A percentile compares a stretch with the other conserved stretches of the same genome.
Conservation (phyloP, 164 flowering plant species). For the Akebia trifoliata region DNA sequence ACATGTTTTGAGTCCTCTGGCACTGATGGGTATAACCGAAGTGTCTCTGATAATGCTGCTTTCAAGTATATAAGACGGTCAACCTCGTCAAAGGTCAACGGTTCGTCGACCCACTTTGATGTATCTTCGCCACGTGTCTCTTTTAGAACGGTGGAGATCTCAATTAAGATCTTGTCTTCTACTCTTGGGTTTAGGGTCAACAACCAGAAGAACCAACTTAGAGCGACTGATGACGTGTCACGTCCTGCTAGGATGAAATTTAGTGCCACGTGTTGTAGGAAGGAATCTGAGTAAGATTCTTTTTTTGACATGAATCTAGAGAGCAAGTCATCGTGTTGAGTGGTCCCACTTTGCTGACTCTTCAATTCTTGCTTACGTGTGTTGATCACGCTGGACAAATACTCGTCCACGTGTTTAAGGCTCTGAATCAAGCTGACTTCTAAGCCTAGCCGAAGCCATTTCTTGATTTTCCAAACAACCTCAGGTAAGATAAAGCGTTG, state of each 20-base stretch:
- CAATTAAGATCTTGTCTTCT: constrained; percentile 38
- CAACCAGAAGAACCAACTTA: constrained; percentile 43
- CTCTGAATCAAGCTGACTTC: constrained; percentile 44
- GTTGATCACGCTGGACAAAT: constrained; percentile 40
- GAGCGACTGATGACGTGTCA: constrained; percentile 44
- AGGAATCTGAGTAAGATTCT: constrained; percentile 33
- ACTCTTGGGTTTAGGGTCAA: constrained; percentile 23
- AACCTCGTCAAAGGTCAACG: constrained; percentile 55
- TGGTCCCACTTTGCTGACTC: constrained; percentile 17
- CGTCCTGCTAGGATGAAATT: constrained; percentile 52
- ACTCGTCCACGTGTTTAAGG: constrained; percentile 38
- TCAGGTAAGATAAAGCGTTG: constrained; percentile 56
- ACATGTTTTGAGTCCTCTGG: constrained; percentile 70
- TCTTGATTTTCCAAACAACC: constrained; percentile 52
- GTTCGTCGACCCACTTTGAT: constrained; percentile 44
- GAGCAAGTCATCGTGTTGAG: constrained; percentile 43
- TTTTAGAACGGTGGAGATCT: constrained; percentile 40
- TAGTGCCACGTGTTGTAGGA: constrained; percentile 39
- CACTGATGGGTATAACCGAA: constrained; percentile 60
- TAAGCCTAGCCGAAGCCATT: constrained; percentile 54
- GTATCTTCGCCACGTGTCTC: constrained; percentile 52
- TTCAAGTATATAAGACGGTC: constrained; percentile 55
- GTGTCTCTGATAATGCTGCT: constrained; percentile 60
- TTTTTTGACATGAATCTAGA: constrained; percentile 43
- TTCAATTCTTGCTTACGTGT: constrained; percentile 53